A percentile compares a stretch with the other conserved stretches of the same genome.
phyloP scores from a whole-genome alignment of 495 filamentous ascomycete genomes.

The Xylaria sp. region DNA sequence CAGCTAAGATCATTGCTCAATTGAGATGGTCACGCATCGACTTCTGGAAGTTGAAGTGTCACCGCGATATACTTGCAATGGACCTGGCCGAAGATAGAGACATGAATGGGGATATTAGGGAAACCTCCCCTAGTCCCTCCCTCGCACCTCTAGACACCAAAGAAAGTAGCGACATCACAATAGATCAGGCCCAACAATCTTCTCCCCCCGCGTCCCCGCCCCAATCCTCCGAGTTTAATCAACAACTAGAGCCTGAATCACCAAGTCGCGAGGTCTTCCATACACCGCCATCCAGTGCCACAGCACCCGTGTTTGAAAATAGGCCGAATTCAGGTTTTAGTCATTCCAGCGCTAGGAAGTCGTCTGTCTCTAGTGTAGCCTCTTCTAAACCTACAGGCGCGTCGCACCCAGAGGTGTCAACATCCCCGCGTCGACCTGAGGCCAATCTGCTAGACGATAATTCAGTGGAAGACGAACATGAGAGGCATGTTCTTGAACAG shows the following conservation, averaged over 20 bases:
- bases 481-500: conserved; percentile 52
- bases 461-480: conserved; percentile 47
- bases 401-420: conserved; percentile 42
- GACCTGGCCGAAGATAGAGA: conserved; percentile 82
- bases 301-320: conserved; percentile 57
- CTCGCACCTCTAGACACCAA: conserved; percentile 41
- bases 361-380: conserved; percentile 49
- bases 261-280: conserved; percentile 50
- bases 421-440: conserved; percentile 37
- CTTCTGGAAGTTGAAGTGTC: conserved; percentile 90
- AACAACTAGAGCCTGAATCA: conserved; percentile 46
- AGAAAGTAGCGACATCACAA: conserved; percentile 31
- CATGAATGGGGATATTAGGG: conserved; percentile 42
- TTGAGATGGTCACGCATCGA: conserved; percentile 93
- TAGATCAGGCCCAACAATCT: conserved; percentile 44
- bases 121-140: conserved; percentile 35
- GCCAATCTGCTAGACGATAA: conserved; percentile 47
- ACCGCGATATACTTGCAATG: conserved; percentile 83
- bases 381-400: conserved; percentile 44
- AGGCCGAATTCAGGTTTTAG: conserved; percentile 56
- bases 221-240: conserved; percentile 36
- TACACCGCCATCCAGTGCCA: conserved; percentile 54
- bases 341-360: conserved; percentile 43
- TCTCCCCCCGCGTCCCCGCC: conserved; percentile 40
- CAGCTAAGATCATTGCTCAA: conserved; percentile 84